Conservation (phyloP, 768 basidiomycete genomes). For the Lyophyllum atratum region DNA sequence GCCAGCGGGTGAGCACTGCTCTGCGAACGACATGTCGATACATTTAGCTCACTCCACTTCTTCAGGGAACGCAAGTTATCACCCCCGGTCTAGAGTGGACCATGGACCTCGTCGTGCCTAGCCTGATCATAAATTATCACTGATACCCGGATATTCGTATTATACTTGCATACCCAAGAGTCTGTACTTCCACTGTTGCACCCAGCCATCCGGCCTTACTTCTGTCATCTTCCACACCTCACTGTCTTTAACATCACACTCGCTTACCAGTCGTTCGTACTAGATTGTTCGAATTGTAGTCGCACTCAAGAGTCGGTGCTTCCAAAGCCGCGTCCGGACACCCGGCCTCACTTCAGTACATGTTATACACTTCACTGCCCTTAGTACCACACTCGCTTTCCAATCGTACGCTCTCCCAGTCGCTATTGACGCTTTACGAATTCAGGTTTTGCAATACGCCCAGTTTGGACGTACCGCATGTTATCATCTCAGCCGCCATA, state of each 20-base stretch:
- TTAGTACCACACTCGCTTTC: not conserved
- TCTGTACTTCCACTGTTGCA: not conserved
- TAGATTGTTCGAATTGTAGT: too few species aligned
- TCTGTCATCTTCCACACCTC: not conserved
- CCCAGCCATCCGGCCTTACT: not conserved
- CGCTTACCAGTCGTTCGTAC: not conserved
- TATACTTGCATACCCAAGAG: not conserved
- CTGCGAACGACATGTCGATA: not conserved
- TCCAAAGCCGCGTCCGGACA: not conserved
- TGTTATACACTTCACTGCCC: not conserved
- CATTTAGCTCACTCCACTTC: not conserved
- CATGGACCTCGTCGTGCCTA: not conserved
- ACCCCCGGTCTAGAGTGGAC: constrained; percentile 9
- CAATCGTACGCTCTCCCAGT: not conserved
- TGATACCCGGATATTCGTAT: not conserved
- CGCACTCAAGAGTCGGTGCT: not conserved
- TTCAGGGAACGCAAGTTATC: constrained; percentile 22
- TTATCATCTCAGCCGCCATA: too few species aligned
- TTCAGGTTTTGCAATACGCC: not conserved
- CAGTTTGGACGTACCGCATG: not conserved
- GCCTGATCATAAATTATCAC: not conserved
- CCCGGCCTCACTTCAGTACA: not conserved
- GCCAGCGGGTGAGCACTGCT: constrained; percentile 28
- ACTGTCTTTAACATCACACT: not conserved
- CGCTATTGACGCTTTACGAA: not conserved